phyloP scores from a whole-genome alignment of 2,329 filamentous ascomycete genomes.

The Dothideomycetes sp. region DNA sequence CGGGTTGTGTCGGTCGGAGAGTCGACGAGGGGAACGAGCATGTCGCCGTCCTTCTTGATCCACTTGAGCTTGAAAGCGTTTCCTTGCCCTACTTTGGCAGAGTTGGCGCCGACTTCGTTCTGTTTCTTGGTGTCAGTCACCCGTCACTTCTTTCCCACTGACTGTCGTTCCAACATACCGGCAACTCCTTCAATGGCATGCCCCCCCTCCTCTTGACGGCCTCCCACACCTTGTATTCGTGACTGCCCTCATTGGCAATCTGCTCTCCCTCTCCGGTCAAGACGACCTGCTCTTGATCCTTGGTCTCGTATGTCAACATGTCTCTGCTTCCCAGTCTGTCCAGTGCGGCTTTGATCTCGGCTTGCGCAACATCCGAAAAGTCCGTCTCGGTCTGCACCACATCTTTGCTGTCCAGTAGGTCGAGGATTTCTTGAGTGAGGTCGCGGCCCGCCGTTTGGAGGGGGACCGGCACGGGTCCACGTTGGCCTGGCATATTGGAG shows the following conservation, averaged over 20 bases:
- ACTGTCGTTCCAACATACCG: conserved; percentile 23
- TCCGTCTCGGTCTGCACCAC: conserved; percentile 23
- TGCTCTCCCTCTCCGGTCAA: conserved; percentile 76
- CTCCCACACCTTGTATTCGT: conserved; percentile 44
- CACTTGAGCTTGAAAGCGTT: conserved; percentile 77
- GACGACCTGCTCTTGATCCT: conserved; percentile 67
- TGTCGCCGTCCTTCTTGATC: conserved; percentile 54
- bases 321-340: conserved; percentile 75
- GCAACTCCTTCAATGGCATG: conserved; percentile 38
- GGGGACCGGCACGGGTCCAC: conserved; percentile 40
- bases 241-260: conserved; percentile 47
- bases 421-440: conserved; percentile 72
- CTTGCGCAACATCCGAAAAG: conserved; percentile 28
- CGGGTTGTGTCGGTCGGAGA: conserved; percentile 72
- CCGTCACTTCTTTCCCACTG: not conserved
- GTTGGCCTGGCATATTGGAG: conserved; percentile 34
- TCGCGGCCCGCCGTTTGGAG: conserved; percentile 31
- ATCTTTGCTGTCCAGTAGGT: conserved; percentile 46
- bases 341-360: conserved; percentile 69
- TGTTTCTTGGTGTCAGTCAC: conserved; percentile 25
- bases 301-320: conserved; percentile 79
- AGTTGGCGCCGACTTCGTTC: conserved; percentile 61
- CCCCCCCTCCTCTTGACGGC: conserved; percentile 37
- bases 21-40: conserved; percentile 48
- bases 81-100: conserved; percentile 77